Base-by-base conservation (phyloP, 2,329 filamentous ascomycete genomes). In the Claviceps pazoutovae region DNA sequence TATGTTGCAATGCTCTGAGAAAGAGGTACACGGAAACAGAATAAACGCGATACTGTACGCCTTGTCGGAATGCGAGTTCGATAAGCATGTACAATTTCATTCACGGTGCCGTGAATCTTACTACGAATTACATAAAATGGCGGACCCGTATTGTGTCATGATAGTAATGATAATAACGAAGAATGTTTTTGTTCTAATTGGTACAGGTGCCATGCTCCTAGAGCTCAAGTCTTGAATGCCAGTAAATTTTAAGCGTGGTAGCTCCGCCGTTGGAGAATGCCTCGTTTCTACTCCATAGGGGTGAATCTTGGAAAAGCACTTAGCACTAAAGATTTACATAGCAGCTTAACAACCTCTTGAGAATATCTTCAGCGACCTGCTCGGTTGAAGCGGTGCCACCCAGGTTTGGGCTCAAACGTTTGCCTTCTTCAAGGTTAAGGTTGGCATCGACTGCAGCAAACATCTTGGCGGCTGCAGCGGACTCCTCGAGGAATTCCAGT, bases 401-500 rank as follows among this genome's bases (percentile, higher is more conserved):
- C 65, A 98, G 76, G 66, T 98, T 93, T 19, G 93, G 93, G 64
- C 80, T 93, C 57, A 97, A 70, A 57, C 90, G 74, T 71, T 77
- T 84, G 55, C 83, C 90, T 64, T 93, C 89, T 66, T 84, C 84
- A 37, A 98, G 72, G 80, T 84, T 21, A 21, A 21, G 19, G 67
- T 93, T 94, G 44, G 75, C 89, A 69, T 98, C 93, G 23, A 97
- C 89, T 21, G 93, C 93, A 54, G 82, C 78, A 68, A 97, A 95
- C 61, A 98, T 95, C 72, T 76, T 83, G 34, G 86, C 88, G 37
- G 93, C 93, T 17, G 93, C 93, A 56, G 79, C 74, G 69, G 89
- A 84, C 74, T 95, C 83, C 57, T 88, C 82, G 57, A 97, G 74
- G 71, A 97, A 98, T 75, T 97, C 91, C 58, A 98, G 76, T 93